These are phyloP conservation scores for Plicaturopsis crispa DNA, from an alignment of 768 basidiomycete genomes.

Conservation along the genomic window DNA sequence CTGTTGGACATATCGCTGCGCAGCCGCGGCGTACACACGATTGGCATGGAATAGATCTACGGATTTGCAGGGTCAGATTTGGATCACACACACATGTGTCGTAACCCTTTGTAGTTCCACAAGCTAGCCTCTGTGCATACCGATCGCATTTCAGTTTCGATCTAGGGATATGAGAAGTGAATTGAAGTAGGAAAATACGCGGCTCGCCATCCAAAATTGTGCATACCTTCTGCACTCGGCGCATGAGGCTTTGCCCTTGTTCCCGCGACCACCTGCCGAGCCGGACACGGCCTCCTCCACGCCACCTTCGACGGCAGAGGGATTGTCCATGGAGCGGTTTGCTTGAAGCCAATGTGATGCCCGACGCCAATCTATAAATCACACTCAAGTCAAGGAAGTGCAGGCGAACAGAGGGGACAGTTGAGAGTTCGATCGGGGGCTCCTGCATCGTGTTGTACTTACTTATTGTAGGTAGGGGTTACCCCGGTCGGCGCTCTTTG, in stretches of 20 bases:
- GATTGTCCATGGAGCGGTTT: too few species aligned
- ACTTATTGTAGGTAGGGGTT: too few species aligned
- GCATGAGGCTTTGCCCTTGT: not conserved
- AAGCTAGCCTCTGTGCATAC: constrained; percentile 6
- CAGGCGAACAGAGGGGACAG: too few species aligned
- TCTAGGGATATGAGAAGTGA: constrained; percentile 12
- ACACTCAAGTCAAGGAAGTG: too few species aligned
- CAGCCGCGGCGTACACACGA: constrained; percentile 50
- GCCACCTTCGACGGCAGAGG: too few species aligned
- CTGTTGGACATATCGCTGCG: constrained; percentile 43
- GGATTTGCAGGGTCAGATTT: constrained; percentile 1
- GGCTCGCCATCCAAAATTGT: not conserved
- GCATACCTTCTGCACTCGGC: not conserved
- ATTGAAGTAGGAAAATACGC: not conserved
- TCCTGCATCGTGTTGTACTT: too few species aligned
- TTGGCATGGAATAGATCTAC: constrained; percentile 46
- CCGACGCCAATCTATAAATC: too few species aligned
- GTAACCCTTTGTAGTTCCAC: not conserved
- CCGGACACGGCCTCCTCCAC: too few species aligned
- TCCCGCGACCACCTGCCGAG: constrained; percentile 11
- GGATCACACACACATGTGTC: constrained; percentile 7
- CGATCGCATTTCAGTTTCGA: constrained; percentile 53
- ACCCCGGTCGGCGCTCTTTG: too few species aligned
- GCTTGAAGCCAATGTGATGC: too few species aligned
- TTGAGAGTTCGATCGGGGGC: too few species aligned